phyloP scores from a whole-genome alignment of 768 basidiomycete species.

The Lactarius deliciosus region DNA sequence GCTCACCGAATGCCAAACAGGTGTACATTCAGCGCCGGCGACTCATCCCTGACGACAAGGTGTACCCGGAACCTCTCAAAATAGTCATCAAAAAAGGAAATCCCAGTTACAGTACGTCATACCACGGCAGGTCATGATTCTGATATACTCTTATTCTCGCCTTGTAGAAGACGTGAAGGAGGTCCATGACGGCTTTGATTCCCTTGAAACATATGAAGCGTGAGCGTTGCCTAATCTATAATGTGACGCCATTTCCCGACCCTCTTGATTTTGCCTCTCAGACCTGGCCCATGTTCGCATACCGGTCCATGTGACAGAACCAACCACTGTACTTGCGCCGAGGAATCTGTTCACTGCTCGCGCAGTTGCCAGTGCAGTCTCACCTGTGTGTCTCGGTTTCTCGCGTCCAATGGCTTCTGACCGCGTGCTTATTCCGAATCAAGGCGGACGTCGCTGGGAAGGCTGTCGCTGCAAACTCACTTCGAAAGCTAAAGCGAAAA shows the following conservation, averaged over 20 bases:
- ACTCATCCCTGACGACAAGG: constrained; percentile 15
- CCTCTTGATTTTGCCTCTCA: constrained; percentile 32
- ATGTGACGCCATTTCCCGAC: not conserved
- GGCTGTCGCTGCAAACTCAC: constrained; percentile 49
- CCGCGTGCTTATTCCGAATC: not conserved
- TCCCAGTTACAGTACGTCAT: constrained; percentile 9
- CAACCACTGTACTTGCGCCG: constrained; percentile 50
- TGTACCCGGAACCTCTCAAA: constrained; percentile 14
- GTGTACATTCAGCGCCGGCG: constrained; percentile 21
- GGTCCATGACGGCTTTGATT: not conserved
- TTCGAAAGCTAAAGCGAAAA: not conserved
- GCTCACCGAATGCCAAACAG: not conserved
- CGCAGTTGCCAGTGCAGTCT: constrained; percentile 52
- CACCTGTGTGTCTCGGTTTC: constrained; percentile 43
- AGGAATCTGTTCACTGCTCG: constrained; percentile 53
- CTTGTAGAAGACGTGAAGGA: not conserved
- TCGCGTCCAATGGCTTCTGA: not conserved
- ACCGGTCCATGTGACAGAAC: constrained; percentile 49
- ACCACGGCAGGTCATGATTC: not conserved
- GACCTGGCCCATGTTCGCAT: constrained; percentile 51
- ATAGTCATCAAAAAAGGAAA: no score
- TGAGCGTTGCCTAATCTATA: not conserved
- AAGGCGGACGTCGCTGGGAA: constrained; percentile 54
- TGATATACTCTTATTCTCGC: not conserved
- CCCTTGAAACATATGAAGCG: not conserved